Evolutionary conservation across 108 stramenopile genomes (phyloP), one percentile per base, ranked within the genome.

Genomic region (Skeletonema costatum): DNA sequence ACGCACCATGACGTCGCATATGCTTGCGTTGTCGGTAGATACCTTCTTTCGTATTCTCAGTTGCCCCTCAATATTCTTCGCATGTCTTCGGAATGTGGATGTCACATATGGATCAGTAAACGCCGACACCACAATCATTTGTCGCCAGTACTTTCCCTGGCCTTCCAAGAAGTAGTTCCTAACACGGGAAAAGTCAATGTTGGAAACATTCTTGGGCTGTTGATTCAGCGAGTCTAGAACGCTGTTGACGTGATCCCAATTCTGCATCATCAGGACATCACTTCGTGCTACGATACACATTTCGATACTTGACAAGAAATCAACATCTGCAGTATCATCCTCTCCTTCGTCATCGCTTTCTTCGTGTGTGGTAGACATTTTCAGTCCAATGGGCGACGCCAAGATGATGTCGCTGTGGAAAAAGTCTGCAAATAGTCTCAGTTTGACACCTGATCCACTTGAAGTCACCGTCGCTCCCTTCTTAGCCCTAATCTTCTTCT

Each of bases 211-310:
- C 51, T 77, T 74, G 8, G 98, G 98, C 68, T 88, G 85, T 35
- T 88, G 70, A 74, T 98, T 98, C 50, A 97, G 73, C 12, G 78
- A 68, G 12, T 68, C 71, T 33, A 97, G 81, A 31, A 92, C 62
- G 53, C 80, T 82, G 51, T 90, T 89, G 33, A 97, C 91, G 75
- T 97, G 97, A 78, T 97, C 97, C 97, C 97, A 97, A 66, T 98
- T 98, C 75, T 98, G 98, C 98, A 97, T 97, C 64, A 95, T 56
- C 42, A 97, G 67, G 30, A 98, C 94, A 74, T 98, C 97, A 50
- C 86, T 83, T 13, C 90, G 75, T 39, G 70, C 69, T 42, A 97
- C 60, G 17, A 93, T 66, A 69, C 95, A 94, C 33, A 97, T 81
- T 71, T 98, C 98, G 59, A 98, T 93, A 70, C 94, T 96, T 10